These are phyloP conservation scores for Cytospora mali DNA, from an alignment of 2,329 filamentous ascomycete species.

Conservation along the genomic window DNA sequence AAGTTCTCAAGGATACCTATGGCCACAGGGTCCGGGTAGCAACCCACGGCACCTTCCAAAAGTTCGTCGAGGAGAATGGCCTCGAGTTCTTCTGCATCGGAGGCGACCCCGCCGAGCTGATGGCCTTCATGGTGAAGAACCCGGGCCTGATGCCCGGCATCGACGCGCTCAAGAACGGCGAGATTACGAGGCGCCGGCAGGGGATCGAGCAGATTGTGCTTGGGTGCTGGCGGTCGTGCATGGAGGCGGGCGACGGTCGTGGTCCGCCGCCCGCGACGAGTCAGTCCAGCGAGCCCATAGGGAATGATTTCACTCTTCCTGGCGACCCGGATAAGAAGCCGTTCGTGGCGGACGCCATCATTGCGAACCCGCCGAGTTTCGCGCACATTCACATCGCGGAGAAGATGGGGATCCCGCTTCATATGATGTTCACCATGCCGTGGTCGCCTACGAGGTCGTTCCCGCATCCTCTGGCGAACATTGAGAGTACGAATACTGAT, in stretches of 20 bases:
- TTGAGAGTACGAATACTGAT: constrained; percentile 76
- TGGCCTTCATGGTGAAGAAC: constrained; percentile 92
- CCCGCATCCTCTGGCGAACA: constrained; percentile 83
- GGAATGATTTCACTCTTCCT: constrained; percentile 47
- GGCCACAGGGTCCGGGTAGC: constrained; percentile 74
- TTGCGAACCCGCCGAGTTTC: constrained; percentile 78
- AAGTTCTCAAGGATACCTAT: constrained; percentile 64
- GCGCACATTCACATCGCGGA: constrained; percentile 76
- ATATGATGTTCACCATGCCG: constrained; percentile 96
- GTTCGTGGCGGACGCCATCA: constrained; percentile 83
- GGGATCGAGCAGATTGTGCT: constrained; percentile 80
- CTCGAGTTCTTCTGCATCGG: constrained; percentile 78
- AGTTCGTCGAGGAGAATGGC: constrained; percentile 69
- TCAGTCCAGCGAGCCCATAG: constrained; percentile 51
- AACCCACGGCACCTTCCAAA: constrained; percentile 69
- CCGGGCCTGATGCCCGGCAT: constrained; percentile 83
- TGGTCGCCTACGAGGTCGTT: constrained; percentile 87
- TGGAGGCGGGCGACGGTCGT: constrained; percentile 73
- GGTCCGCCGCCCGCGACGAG: constrained; percentile 53
- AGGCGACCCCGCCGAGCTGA: constrained; percentile 74
- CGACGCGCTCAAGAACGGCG: constrained; percentile 74
- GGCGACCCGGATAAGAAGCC: constrained; percentile 54
- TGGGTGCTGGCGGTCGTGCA: constrained; percentile 85
- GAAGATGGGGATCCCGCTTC: constrained; percentile 72
- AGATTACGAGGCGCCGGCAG: constrained; percentile 72